Evolutionary conservation across 257 asterid genomes (phyloP), one percentile per base, ranked within the genome.

Genomic region (Lycium ferocissimum): DNA sequence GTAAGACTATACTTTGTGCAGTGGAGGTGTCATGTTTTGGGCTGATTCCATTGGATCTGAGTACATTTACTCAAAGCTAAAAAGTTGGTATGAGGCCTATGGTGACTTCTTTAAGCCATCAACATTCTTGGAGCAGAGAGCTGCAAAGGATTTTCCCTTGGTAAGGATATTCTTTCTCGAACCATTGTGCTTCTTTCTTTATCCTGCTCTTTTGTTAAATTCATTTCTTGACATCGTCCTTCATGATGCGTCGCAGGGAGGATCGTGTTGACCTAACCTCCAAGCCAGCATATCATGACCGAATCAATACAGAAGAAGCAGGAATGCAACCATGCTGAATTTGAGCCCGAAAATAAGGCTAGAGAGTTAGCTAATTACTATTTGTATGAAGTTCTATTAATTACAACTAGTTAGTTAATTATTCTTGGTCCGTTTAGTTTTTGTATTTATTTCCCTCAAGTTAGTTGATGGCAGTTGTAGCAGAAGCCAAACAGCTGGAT

Each of bases 1-100:
- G 78, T 5, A 43, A 0, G 37, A 9, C 63, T 22, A 78, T 76
- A 33, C 33, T 78, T 14, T 6, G 2, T 78, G 82, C 82, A 78
- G 82, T 78, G 82, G 82, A 33, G 84, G 84, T 18, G 1, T 81
- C 73, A 58, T 81, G 62, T 81, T 81, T 47, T 58, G 75, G 84
- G 84, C 72, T 43, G 84, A 81, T 43, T 13, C 62, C 1, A 38
- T 81, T 81, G 84, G 84, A 65, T 61, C 2, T 4, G 58, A 81
- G n/a, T 81, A 81, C 20, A 81, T 57, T 38, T 43, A 81, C 22
- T 81, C 61, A 35, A 81, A 65, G 45, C 58, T 81, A 47, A 40
- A 81, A 59, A n/a, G 43, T 4, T 81, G 84, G 72, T 6, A 61
- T 80, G 84, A 80, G 71, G 65, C 26, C 15, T 78, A 78, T 53